Base-by-base conservation (phyloP, 257 asterid genomes). In the Rhazya stricta region DNA sequence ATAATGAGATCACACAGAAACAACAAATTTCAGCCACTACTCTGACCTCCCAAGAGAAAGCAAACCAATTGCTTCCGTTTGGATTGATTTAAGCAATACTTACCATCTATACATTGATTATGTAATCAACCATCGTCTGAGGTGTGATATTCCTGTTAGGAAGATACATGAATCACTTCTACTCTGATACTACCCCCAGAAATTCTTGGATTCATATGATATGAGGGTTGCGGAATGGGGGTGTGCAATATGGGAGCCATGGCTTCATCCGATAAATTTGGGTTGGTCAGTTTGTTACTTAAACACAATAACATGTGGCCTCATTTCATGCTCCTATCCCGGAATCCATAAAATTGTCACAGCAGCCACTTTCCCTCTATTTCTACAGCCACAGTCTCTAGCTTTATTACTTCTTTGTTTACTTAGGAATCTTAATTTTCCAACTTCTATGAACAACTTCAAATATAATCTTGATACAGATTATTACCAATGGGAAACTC, bases 401-500 rank as follows among this genome's bases (percentile, higher is more conserved):
- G n/a, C 25, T 34, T 65, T 39, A 34, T 41, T 36, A 18, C 50
- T 67, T 42, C 53, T 67, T 23, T 67, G 29, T 7, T 43, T 37
- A 4, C 29, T 67, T 9, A 11, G 8, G 37, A 21, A 2, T 39
- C 51, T 67, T 19, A 3, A 39, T 3, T 19, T 37, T 67, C n/a
- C n/a, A 25, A 34, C 11, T 30, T 62, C 23, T 43, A 45, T n/a
- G 7, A 9, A 48, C 15, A 43, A 19, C 43, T 4, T 50, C 15
- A 0, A 16, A 18, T 34, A 57, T 34, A 41, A n/a, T 46, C 10
- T 11, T 48, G 25, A 69, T 53, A 19, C 79, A 73, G 83, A 48
- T 76, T 46, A 72, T 82, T 12, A 79, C 83, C 69, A 82, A 73
- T 6, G 79, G 80, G 37, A 79, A 72, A 72, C 41, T 82, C 16